phyloP scores from a whole-genome alignment of 148 eudicot species.

The Mesembryanthemum crystallinum region DNA sequence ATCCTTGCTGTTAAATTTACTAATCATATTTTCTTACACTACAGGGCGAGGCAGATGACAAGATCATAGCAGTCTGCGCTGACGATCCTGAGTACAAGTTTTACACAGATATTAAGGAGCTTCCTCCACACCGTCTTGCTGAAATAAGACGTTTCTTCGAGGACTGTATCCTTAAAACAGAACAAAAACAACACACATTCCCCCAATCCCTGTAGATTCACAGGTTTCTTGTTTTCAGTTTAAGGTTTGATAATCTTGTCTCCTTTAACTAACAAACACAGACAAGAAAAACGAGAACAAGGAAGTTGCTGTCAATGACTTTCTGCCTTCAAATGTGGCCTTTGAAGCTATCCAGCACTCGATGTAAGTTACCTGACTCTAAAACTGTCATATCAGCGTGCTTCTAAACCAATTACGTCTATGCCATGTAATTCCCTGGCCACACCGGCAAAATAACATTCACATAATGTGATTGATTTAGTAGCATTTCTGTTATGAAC shows the following conservation, averaged over 20 bases:
- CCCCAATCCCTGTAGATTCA: background rate
- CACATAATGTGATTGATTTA: background rate
- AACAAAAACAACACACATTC: background rate
- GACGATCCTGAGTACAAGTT: constrained; percentile 55
- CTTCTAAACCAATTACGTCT: background rate
- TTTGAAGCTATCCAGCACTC: constrained; percentile 47
- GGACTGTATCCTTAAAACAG: constrained; percentile 43
- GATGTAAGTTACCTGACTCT: constrained; percentile 31
- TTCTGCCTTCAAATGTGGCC: constrained; percentile 39
- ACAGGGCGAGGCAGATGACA: constrained; percentile 52
- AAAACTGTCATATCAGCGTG: background rate
- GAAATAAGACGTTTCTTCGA: constrained; percentile 53
- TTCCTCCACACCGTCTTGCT: constrained; percentile 53
- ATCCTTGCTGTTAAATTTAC: background rate
- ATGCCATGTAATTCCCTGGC: background rate
- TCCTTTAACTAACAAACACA: constrained; percentile 22
- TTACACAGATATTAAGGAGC: constrained; percentile 51
- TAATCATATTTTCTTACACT: background rate
- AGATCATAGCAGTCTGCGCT: constrained; percentile 55
- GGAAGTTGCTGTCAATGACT: constrained; percentile 54
- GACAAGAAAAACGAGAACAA: constrained; percentile 73
- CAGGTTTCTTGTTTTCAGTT: background rate
- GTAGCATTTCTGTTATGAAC: background rate
- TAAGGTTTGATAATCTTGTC: background rate
- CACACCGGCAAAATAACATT: no score